Evolutionary conservation across 2,329 filamentous ascomycete genomes (phyloP).

Genomic region (Aspergillus ochraceoroseus): DNA sequence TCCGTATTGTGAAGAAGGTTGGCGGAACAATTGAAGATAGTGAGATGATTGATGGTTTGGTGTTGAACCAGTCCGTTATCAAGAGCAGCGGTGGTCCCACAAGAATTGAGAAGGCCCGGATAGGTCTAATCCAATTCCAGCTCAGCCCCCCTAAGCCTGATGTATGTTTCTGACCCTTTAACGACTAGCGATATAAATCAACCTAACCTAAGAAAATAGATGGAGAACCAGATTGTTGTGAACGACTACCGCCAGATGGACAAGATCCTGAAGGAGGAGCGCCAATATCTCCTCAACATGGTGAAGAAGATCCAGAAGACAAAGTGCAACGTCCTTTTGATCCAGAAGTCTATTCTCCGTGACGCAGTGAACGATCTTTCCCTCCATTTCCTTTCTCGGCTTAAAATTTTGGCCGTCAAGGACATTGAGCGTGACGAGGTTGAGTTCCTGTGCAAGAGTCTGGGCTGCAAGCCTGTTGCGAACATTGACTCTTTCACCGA

Average conservation of each 20-base stretch:
- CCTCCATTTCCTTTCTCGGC: constrained; percentile 93
- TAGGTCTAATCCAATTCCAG: constrained; percentile 97
- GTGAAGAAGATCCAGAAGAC: constrained; percentile 99
- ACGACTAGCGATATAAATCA: not conserved
- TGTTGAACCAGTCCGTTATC: constrained; percentile 85
- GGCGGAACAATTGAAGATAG: constrained; percentile 98
- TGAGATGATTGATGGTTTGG: constrained; percentile 91
- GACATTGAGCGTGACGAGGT: constrained; percentile 98
- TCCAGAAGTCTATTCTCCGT: constrained; percentile 96
- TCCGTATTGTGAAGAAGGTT: constrained; percentile 94
- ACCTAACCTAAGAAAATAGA: constrained; percentile 49
- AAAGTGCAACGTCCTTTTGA: constrained; percentile 97
- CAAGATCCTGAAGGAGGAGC: constrained; percentile 99
- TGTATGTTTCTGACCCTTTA: constrained; percentile 49
- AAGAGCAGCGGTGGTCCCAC: constrained; percentile 89
- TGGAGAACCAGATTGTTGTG: constrained; percentile 99
- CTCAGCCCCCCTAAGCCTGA: constrained; percentile 97
- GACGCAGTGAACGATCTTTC: constrained; percentile 97
- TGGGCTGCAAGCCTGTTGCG: constrained; percentile 96
- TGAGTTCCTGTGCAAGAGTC: constrained; percentile 98
- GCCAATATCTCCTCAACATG: constrained; percentile 95
- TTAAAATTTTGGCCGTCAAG: constrained; percentile 93
- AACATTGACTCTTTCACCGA: constrained; percentile 98
- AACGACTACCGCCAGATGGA: constrained; percentile 99
- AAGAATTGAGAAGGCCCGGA: constrained; percentile 94